phyloP scores from a whole-genome alignment of 148 eudicot genomes.

The Nepenthes gracilis region DNA sequence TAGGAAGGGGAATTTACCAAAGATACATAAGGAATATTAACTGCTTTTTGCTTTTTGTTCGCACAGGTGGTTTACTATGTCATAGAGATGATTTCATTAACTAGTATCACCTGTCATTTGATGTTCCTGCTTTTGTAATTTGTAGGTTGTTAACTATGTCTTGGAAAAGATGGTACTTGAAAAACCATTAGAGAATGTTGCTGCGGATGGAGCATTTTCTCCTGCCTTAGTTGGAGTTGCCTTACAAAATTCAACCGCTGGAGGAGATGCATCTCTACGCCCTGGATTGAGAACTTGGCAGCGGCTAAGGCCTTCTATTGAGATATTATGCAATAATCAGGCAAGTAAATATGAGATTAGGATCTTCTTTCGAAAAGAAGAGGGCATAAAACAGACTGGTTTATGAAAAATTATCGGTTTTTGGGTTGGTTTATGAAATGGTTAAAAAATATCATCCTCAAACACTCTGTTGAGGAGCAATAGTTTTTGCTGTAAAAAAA shows the following conservation, averaged over 20 bases:
- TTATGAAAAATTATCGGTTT: too few species aligned
- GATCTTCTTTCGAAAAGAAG: neutral
- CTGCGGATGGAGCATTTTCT: slow-evolving; percentile 48
- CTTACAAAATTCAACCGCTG: slow-evolving; percentile 31
- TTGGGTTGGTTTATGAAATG: too few species aligned
- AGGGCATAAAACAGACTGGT: too few species aligned
- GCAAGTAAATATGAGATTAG: slow-evolving; percentile 17
- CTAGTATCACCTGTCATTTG: neutral
- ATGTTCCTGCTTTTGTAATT: slow-evolving; percentile 7
- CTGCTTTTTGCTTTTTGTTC: too few species aligned
- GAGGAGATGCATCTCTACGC: slow-evolving; percentile 56
- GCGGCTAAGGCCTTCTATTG: slow-evolving; percentile 74
- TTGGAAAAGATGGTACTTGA: slow-evolving; percentile 86
- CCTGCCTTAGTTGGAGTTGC: slow-evolving; percentile 49
- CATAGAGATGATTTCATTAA: too few species aligned
- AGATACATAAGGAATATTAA: too few species aligned
- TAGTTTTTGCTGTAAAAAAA: too few species aligned
- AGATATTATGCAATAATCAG: slow-evolving; percentile 93
- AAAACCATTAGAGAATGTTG: slow-evolving; percentile 49
- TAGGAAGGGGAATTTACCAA: too few species aligned
- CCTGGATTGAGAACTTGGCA: slow-evolving; percentile 73
- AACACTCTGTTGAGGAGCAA: too few species aligned
- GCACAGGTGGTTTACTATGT: too few species aligned
- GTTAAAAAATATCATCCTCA: too few species aligned
- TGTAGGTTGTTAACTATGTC: slow-evolving; percentile 81